Percentiles rank a stretch among this genome's conserved stretches.
Conservation (phyloP, 1,139 yeast species). For the Taphrina betulina region DNA sequence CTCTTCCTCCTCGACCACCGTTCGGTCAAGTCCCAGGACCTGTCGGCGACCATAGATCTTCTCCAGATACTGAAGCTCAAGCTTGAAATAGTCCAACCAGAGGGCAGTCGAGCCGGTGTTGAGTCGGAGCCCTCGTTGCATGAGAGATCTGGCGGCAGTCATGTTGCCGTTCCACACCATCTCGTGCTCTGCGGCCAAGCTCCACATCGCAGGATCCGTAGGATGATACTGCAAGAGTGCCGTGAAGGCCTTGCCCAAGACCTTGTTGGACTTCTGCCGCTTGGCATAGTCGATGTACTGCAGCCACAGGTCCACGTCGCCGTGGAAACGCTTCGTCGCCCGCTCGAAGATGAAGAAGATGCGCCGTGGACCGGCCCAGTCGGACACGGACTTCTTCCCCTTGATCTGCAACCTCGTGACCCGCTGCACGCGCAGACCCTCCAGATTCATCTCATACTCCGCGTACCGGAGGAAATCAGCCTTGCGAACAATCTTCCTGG, state of each 20-base stretch:
- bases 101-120: constrained; percentile 69
- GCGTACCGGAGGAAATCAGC: constrained; percentile 76
- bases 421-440: constrained; percentile 72
- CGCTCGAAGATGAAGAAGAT: constrained; percentile 81
- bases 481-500: constrained; percentile 77
- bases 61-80: constrained; percentile 82
- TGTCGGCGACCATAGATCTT: constrained; percentile 80
- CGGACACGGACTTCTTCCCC: constrained; percentile 60
- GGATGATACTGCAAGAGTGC: constrained; percentile 81
- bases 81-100: constrained; percentile 84
- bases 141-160: constrained; percentile 79
- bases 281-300: constrained; percentile 73
- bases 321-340: constrained; percentile 77
- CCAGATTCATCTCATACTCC: constrained; percentile 78
- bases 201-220: constrained; percentile 86
- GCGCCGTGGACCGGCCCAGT: constrained; percentile 84
- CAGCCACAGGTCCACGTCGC: constrained; percentile 74
- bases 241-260: constrained; percentile 77
- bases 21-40: constrained; percentile 56
- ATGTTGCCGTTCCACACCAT: constrained; percentile 85
- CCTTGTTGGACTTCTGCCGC: constrained; percentile 68
- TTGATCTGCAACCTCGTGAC: constrained; percentile 49
- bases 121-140: constrained; percentile 82
- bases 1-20: constrained; percentile 1
- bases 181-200: constrained; percentile 92